Evolutionary conservation across 345 rosid species (phyloP), one percentile per base, ranked within the genome.

Genomic region (Sonneratia alba): DNA sequence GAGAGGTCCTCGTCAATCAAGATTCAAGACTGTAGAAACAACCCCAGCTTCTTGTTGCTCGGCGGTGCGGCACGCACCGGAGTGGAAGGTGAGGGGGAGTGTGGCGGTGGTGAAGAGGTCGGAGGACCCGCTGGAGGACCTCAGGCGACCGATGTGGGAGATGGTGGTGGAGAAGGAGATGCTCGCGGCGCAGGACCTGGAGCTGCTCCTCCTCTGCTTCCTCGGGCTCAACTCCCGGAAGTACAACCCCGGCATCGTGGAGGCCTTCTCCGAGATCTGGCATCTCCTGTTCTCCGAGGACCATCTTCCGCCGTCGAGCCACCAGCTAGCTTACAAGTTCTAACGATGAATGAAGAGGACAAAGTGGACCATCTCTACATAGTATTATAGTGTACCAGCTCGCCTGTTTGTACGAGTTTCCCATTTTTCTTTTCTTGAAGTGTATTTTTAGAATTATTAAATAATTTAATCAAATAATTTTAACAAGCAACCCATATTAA

Each of bases 131-230:
- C 77, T 82, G 3, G 86, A 73, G 68, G 92, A 88, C 67, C 86
- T 88, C 73, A 83, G 77, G 81, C 71, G 75, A 77, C 86, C 92
- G 36, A 88, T 86, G 92, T 47, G 81, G 79, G 90, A 88, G 80
- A 85, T 88, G 90, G 83, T 88, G 76, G 38, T 81, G 70, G 85
- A 85, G 81, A 86, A 77, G 74, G 81, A 81, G 69, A 75, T 86
- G 71, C 83, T 78, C 53, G 86, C 78, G 56, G 81, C 72, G 0
- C 62, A 67, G 72, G 93, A 83, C 21, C 81, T 88, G 62, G 83
- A 85, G 79, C 78, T 81, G 51, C 90, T 86, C 61, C 73, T 88
- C 79, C 84, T 59, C 70, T 85, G 93, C 70, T 84, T 82, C 69
- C 67, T 88, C 75, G 74, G 83, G 8, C 75, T 88, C 76, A 88